Evolutionary conservation across 345 rosid genomes (phyloP).

Genomic region (Populus pruinosa): DNA sequence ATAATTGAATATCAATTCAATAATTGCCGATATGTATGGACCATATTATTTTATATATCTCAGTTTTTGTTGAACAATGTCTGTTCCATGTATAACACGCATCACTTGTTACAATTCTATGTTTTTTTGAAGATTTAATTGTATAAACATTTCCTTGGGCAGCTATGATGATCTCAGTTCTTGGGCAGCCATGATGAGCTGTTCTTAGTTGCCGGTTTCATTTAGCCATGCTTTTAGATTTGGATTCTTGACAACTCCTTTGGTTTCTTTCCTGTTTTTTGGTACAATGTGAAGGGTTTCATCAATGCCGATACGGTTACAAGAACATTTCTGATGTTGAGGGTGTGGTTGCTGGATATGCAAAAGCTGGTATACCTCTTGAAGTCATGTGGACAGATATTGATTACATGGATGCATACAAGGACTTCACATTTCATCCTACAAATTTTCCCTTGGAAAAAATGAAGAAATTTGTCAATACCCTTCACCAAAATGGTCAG

Average conservation of each 20-base stretch:
- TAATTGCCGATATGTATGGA: not conserved
- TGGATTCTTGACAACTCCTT: not conserved
- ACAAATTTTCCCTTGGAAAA: constrained; percentile 47
- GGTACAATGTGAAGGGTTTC: constrained; percentile 46
- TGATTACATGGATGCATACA: constrained; percentile 68
- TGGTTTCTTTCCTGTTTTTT: not conserved
- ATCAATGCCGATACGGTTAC: constrained; percentile 70
- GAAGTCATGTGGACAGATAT: constrained; percentile 86
- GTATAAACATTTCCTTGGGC: too few relatives aligned
- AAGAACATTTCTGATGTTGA: constrained; percentile 54
- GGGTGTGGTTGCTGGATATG: constrained; percentile 58
- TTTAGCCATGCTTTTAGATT: too few relatives aligned
- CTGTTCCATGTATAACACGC: not conserved
- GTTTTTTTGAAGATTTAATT: too few relatives aligned
- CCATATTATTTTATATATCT: not conserved
- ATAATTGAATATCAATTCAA: not conserved
- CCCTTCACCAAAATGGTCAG: constrained; percentile 59
- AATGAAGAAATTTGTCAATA: constrained; percentile 42
- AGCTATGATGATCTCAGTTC: too few relatives aligned
- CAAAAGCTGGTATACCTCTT: constrained; percentile 62
- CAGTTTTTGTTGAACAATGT: not conserved
- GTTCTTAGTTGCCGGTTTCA: too few relatives aligned
- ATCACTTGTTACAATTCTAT: too few relatives aligned
- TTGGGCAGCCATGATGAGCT: too few relatives aligned
- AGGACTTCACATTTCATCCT: constrained; percentile 73